Evolutionary conservation across 1,284 basidiomycete species (phyloP).

Genomic region (Heterobasidion parviporum): DNA sequence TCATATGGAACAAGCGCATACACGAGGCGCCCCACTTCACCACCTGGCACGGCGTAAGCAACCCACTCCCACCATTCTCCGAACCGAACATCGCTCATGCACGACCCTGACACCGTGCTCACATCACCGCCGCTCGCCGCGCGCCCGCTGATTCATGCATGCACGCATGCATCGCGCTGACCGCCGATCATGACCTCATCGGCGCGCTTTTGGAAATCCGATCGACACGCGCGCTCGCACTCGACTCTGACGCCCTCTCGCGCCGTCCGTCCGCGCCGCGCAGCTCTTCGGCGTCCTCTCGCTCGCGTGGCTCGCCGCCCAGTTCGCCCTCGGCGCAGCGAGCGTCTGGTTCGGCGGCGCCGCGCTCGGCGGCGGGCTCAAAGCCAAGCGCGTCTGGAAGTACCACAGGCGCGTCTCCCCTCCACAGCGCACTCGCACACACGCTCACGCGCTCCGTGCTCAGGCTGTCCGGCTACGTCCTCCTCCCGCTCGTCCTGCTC

Average conservation of each 20-base stretch:
- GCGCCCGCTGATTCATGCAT: slow-evolving; percentile 4
- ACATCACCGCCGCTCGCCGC: background rate
- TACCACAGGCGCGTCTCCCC: slow-evolving; percentile 49
- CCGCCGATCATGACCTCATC: too few species aligned
- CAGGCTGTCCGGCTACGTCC: slow-evolving; percentile 58
- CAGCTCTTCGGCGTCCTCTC: slow-evolving; percentile 50
- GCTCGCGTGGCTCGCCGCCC: slow-evolving; percentile 45
- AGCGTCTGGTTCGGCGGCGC: slow-evolving; percentile 64
- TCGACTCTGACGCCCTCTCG: background rate
- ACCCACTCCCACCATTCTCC: background rate
- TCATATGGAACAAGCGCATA: slow-evolving; percentile 46
- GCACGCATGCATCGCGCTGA: too few species aligned
- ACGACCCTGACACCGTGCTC: too few species aligned
- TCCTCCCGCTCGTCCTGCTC: slow-evolving; percentile 46
- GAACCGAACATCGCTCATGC: too few species aligned
- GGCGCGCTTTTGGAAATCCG: too few species aligned
- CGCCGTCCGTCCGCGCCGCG: background rate
- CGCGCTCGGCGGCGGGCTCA: slow-evolving; percentile 54
- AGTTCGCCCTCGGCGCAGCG: slow-evolving; percentile 48
- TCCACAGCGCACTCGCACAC: background rate
- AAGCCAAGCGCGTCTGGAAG: slow-evolving; percentile 67
- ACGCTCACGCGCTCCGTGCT: background rate
- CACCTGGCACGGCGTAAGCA: slow-evolving; percentile 62
- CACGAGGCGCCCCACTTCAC: slow-evolving; percentile 43
- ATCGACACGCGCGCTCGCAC: too few species aligned